Percentiles rank a stretch among this genome's conserved stretches.
phyloP scores from a whole-genome alignment of 495 filamentous ascomycete species.

The Penicillium alfredii region DNA sequence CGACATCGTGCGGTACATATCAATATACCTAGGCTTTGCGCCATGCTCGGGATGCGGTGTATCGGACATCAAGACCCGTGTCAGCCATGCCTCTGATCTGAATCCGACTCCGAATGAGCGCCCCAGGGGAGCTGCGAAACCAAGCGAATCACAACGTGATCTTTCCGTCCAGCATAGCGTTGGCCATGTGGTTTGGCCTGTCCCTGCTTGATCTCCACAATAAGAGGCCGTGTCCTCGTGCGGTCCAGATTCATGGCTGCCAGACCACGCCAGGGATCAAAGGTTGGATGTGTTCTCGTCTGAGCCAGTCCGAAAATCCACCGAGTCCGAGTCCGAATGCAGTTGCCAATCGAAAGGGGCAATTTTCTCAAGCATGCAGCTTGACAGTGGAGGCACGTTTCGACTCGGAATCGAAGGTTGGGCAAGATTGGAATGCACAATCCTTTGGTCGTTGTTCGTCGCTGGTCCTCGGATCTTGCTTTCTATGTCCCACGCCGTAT shows the following conservation, averaged over 20 bases:
- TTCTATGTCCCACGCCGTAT: too few relatives aligned
- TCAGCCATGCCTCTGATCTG: slow-evolving; percentile 3
- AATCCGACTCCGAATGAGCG: slow-evolving; percentile 8
- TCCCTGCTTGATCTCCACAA: neutral
- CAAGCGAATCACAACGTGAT: slow-evolving; percentile 7
- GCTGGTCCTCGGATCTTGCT: neutral
- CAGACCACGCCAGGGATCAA: neutral
- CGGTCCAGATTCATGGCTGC: neutral
- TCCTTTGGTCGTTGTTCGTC: neutral
- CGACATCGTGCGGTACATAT: slow-evolving; percentile 10
- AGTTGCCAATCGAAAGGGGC: too few relatives aligned
- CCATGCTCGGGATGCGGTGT: neutral
- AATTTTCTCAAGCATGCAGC: neutral
- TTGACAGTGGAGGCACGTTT: too few relatives aligned
- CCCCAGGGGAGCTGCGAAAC: slow-evolving; percentile 2
- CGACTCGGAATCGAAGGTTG: neutral
- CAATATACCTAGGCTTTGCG: slow-evolving; percentile 7
- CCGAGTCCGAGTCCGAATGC: slow-evolving; percentile 23
- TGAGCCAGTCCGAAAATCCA: slow-evolving; percentile 1
- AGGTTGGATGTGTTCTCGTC: neutral
- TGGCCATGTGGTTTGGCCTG: neutral
- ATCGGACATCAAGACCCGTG: slow-evolving; percentile 4
- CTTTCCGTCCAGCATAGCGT: neutral
- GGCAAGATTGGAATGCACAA: neutral
- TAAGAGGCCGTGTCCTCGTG: neutral